These are phyloP conservation scores for Penicillium sp. DNA, from an alignment of 2,329 filamentous ascomycete species.

Conservation along the genomic window DNA sequence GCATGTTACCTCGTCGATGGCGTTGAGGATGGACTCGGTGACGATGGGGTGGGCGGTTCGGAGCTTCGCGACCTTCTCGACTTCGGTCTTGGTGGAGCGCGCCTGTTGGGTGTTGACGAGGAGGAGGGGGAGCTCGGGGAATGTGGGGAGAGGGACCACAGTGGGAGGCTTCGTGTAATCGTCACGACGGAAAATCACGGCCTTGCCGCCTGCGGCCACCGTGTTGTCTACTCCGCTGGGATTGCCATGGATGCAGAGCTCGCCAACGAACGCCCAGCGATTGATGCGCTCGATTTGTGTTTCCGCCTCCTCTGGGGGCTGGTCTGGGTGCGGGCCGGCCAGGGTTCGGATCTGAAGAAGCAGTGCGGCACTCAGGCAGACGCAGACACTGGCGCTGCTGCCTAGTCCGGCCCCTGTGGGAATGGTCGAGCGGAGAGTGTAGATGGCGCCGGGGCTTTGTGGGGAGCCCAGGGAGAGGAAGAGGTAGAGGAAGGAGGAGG, in stretches of 20 bases:
- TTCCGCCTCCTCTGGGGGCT: conserved; percentile 82
- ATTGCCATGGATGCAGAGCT: conserved; percentile 97
- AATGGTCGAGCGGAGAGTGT: conserved; percentile 90
- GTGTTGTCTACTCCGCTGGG: conserved; percentile 98
- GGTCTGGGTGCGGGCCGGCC: conserved; percentile 87
- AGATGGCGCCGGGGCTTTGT: conserved; percentile 77
- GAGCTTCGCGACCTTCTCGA: conserved; percentile 79
- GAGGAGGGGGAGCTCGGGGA: conserved; percentile 87
- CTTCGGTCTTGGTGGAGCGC: conserved; percentile 82
- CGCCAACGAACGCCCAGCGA: conserved; percentile 93
- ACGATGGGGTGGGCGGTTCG: conserved; percentile 72
- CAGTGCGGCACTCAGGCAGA: conserved; percentile 82
- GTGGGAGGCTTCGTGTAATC: conserved; percentile 76
- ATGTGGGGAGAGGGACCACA: conserved; percentile 77
- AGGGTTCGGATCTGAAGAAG: conserved; percentile 85
- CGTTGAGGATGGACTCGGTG: conserved; percentile 77
- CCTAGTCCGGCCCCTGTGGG: conserved; percentile 89
- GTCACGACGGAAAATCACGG: conserved; percentile 81
- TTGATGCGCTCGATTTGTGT: conserved; percentile 94
- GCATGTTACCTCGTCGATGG: conserved; percentile 69
- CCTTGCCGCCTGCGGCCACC: conserved; percentile 89
- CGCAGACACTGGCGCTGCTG: conserved; percentile 90
- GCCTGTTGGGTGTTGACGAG: conserved; percentile 86
- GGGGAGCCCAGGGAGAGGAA: conserved; percentile 83
- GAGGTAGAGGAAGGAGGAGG: conserved; percentile 85